Evolutionary conservation across 805 yeast species (phyloP).

Genomic region (Sugiyamaella americana): DNA sequence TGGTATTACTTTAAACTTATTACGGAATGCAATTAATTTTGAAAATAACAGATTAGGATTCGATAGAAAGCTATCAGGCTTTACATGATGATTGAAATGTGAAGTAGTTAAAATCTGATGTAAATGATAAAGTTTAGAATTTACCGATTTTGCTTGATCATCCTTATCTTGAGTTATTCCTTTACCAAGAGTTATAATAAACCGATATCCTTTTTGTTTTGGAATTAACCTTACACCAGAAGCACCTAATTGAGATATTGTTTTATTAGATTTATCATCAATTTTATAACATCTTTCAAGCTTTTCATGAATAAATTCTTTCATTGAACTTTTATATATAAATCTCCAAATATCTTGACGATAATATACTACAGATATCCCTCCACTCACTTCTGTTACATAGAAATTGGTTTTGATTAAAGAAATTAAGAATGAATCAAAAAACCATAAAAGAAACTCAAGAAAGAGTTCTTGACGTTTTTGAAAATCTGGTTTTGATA

Average conservation of each 20-base stretch:
- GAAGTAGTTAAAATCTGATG: conserved; percentile 1
- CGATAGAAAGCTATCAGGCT: neutral
- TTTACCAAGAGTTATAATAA: conserved; percentile 11
- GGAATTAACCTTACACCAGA: conserved; percentile 47
- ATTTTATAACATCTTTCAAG: conserved; percentile 19
- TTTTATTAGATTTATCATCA: conserved; percentile 32
- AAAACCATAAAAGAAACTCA: conserved; percentile 54
- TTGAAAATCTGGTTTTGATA: conserved; percentile 40
- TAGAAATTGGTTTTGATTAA: conserved; percentile 55
- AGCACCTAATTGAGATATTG: neutral
- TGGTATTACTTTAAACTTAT: neutral
- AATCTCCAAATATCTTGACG: conserved; percentile 54
- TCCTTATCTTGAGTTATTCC: conserved; percentile 1
- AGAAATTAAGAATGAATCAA: conserved; percentile 40
- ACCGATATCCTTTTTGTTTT: conserved; percentile 40
- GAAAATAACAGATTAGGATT: neutral
- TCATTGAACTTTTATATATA: conserved; percentile 39
- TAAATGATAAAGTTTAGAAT: conserved; percentile 19
- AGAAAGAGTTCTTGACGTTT: conserved; percentile 35
- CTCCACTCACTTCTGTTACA: conserved; percentile 51
- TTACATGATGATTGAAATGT: neutral
- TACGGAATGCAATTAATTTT: neutral
- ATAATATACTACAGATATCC: conserved; percentile 41
- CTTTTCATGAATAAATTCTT: conserved; percentile 32
- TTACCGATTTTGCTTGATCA: conserved; percentile 17